These are phyloP conservation scores for Groenewaldozyma salmanticensis DNA, from an alignment of 805 yeast genomes.

Conservation along the genomic window DNA sequence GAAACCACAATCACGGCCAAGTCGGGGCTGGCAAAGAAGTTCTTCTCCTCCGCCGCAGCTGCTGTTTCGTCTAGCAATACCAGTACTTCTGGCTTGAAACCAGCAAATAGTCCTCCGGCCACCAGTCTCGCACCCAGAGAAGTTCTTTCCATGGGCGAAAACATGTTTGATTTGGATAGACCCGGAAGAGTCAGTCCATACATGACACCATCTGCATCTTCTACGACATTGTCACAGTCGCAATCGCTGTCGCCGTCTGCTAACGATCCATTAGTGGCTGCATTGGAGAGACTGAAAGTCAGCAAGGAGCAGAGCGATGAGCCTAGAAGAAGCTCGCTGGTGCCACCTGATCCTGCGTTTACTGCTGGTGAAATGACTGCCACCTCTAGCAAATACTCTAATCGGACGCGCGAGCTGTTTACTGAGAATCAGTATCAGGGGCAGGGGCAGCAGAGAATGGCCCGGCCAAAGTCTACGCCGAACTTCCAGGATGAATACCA, in stretches of 20 bases:
- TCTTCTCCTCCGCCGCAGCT: too few species aligned
- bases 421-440: background rate
- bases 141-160: slow-evolving; percentile 21
- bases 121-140: slow-evolving; percentile 1
- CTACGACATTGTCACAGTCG: too few species aligned
- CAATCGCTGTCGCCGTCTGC: background rate
- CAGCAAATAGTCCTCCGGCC: background rate
- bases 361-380: slow-evolving; percentile 35
- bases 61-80: slow-evolving; percentile 1
- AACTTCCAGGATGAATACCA: background rate
- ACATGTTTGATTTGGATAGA: slow-evolving; percentile 23
- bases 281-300: slow-evolving; percentile 35
- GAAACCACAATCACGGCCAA: slow-evolving; percentile 11
- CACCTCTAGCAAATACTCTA: slow-evolving; percentile 20
- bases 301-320: background rate
- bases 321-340: slow-evolving; percentile 11
- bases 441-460: slow-evolving; percentile 9
- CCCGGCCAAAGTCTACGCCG: slow-evolving; percentile 15
- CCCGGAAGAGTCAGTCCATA: slow-evolving; percentile 4
- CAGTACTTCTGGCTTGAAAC: too few species aligned
- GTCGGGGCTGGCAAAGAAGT: slow-evolving; percentile 10
- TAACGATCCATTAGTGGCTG: slow-evolving; percentile 44
- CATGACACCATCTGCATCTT: slow-evolving; percentile 3
- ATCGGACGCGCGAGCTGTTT: slow-evolving; percentile 20
- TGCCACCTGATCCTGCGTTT: slow-evolving; percentile 25